A percentile compares a stretch with the other conserved stretches of the same genome.
phyloP scores from a whole-genome alignment of 805 yeast genomes.

The Teunomyces atbi region DNA sequence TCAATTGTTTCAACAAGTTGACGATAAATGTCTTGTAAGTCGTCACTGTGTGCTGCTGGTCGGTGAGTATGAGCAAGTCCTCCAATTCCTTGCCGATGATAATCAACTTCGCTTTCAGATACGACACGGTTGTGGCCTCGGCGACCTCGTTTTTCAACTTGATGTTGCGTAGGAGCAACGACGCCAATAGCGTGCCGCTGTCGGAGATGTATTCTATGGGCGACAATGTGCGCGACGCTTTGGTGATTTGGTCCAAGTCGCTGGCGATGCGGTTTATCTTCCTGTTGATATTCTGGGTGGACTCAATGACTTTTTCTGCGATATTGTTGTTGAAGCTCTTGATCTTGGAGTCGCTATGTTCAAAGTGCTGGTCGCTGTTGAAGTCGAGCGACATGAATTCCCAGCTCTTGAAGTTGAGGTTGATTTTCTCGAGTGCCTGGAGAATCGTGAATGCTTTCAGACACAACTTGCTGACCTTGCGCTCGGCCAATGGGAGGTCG shows the following conservation, averaged over 20 bases:
- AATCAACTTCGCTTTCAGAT: conserved; percentile 64
- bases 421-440: conserved; percentile 50
- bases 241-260: conserved; percentile 48
- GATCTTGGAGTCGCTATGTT: conserved; percentile 15
- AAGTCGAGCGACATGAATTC: conserved; percentile 53
- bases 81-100: conserved; percentile 64
- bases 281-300: conserved; percentile 48
- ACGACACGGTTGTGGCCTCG: conserved; percentile 54
- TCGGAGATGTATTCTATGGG: conserved; percentile 52
- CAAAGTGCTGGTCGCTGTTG: conserved; percentile 42
- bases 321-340: conserved; percentile 50
- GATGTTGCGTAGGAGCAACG: conserved; percentile 43
- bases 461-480: conserved; percentile 47
- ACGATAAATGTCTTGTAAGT: conserved; percentile 60
- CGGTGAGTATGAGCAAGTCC: conserved; percentile 38
- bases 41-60: conserved; percentile 28
- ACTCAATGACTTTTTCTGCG: conserved; percentile 51
- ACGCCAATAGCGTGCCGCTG: conserved; percentile 49
- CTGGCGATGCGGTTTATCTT: conserved; percentile 40
- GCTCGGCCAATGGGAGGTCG: conserved; percentile 42
- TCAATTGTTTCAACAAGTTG: conserved; percentile 56
- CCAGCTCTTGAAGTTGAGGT: conserved; percentile 50
- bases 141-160: conserved; percentile 50
- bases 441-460: conserved; percentile 46
- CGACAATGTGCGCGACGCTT: conserved; percentile 37